These are phyloP conservation scores for Pyrenophora tritici-repentis DNA, from an alignment of 2,329 filamentous ascomycete genomes.

Conservation along the genomic window DNA sequence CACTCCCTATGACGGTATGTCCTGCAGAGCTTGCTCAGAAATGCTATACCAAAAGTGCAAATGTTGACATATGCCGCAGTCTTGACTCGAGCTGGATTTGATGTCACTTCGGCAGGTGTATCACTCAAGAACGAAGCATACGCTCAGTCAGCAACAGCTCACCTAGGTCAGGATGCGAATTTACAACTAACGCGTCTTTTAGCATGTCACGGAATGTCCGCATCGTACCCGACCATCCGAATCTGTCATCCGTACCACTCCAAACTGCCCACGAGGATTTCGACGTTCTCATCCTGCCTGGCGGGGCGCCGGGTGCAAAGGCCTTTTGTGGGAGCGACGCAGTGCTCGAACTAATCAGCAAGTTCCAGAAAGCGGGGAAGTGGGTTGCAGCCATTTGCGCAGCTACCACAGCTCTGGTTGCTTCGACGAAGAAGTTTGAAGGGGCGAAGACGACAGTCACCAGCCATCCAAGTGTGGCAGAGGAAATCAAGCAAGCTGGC, in stretches of 20 bases:
- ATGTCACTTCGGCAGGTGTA: conserved; percentile 44
- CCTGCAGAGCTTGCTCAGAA: not conserved
- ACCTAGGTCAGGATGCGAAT: not conserved
- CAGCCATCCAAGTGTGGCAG: conserved; percentile 47
- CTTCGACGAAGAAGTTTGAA: conserved; percentile 24
- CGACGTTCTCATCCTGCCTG: conserved; percentile 47
- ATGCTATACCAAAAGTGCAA: not conserved
- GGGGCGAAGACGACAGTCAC: conserved; percentile 36
- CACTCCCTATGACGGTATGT: conserved; percentile 47
- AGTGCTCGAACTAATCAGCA: conserved; percentile 37
- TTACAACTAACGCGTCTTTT: not conserved
- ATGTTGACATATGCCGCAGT: conserved; percentile 27
- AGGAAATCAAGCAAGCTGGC: conserved; percentile 33
- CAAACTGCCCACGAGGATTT: conserved; percentile 22
- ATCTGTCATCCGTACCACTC: conserved; percentile 22
- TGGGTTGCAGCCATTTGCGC: conserved; percentile 47
- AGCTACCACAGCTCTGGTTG: conserved; percentile 46
- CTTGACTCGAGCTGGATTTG: conserved; percentile 46
- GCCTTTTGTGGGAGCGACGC: conserved; percentile 34
- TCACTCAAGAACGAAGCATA: conserved; percentile 38
- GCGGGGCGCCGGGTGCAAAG: conserved; percentile 46
- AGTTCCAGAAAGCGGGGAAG: conserved; percentile 38
- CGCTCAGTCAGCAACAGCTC: conserved; percentile 33
- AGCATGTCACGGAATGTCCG: conserved; percentile 47
- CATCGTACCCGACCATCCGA: conserved; percentile 43